Percentiles rank a stretch among this genome's conserved stretches.
phyloP scores from a whole-genome alignment of 1,284 basidiomycete species.

The Cryptococcus sp. region DNA sequence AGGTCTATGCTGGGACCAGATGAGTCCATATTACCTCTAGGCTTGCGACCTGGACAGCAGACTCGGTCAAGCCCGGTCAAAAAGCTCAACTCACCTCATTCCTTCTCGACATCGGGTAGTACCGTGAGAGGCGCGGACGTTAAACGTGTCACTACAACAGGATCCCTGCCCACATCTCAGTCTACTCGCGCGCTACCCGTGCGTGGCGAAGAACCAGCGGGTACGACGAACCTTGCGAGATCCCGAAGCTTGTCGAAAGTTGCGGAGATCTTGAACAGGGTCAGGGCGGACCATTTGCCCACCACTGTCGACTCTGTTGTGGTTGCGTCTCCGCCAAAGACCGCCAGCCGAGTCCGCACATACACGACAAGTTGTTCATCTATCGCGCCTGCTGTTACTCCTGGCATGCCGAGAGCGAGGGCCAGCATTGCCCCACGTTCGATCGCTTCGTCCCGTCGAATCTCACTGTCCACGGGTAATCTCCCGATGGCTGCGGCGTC shows the following conservation, averaged over 20 bases:
- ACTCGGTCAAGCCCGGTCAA: neutral
- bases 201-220: neutral
- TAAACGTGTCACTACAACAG: neutral
- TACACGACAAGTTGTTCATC: neutral
- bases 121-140: neutral
- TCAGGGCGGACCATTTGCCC: slow-evolving; percentile 8
- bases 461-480: slow-evolving; percentile 27
- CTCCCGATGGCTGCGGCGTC: slow-evolving; percentile 20
- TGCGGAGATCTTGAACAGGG: slow-evolving; percentile 18
- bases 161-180: slow-evolving; percentile 1
- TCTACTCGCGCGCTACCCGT: slow-evolving; percentile 1
- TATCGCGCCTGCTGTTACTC: slow-evolving; percentile 2
- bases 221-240: slow-evolving; percentile 3
- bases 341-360: neutral
- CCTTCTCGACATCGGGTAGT: neutral
- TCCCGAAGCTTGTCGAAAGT: slow-evolving; percentile 20
- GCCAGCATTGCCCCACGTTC: slow-evolving; percentile 6
- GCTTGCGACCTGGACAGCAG: slow-evolving; percentile 3
- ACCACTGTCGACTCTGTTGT: neutral
- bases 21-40: slow-evolving; percentile 14
- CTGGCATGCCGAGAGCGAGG: neutral
- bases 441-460: slow-evolving; percentile 8
- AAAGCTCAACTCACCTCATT: neutral
- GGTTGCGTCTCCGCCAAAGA: neutral
- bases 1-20: slow-evolving; percentile 22